phyloP scores from a whole-genome alignment of 257 asterid species.

The Nicotiana paniculata region DNA sequence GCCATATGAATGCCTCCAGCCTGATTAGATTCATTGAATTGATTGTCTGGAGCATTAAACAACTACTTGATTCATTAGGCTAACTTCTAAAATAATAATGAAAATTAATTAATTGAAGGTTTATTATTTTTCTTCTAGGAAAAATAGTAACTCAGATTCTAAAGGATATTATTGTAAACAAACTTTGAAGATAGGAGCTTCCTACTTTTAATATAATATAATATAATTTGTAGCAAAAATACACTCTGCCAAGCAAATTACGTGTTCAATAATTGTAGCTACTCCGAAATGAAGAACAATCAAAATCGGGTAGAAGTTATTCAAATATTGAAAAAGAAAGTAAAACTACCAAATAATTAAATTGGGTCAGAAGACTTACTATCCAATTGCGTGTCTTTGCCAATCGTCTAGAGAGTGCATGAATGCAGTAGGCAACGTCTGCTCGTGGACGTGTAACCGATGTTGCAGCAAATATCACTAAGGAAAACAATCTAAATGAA shows the following conservation, averaged over 20 bases:
- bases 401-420: slow-evolving; percentile 71
- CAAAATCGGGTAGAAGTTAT: background rate
- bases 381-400: slow-evolving; percentile 74
- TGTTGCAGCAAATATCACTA: slow-evolving; percentile 64
- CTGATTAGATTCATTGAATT: too few relatives aligned
- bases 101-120: too few relatives aligned
- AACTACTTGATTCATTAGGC: too few relatives aligned
- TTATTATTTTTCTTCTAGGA: too few relatives aligned
- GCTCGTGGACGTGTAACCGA: slow-evolving; percentile 72
- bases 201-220: too few relatives aligned
- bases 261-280: background rate
- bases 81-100: too few relatives aligned
- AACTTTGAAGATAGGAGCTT: too few relatives aligned
- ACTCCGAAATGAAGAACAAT: background rate
- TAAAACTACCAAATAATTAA: background rate
- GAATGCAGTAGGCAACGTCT: slow-evolving; percentile 87
- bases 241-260: background rate
- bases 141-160: too few relatives aligned
- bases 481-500: background rate
- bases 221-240: background rate
- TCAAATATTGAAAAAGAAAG: background rate
- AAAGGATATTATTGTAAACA: too few relatives aligned
- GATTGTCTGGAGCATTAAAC: too few relatives aligned
- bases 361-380: slow-evolving; percentile 28
- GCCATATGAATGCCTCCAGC: too few relatives aligned